Evolutionary conservation across 768 basidiomycete species (phyloP), one percentile per base, ranked within the genome.

Genomic region (Nidularia pulvinata): DNA sequence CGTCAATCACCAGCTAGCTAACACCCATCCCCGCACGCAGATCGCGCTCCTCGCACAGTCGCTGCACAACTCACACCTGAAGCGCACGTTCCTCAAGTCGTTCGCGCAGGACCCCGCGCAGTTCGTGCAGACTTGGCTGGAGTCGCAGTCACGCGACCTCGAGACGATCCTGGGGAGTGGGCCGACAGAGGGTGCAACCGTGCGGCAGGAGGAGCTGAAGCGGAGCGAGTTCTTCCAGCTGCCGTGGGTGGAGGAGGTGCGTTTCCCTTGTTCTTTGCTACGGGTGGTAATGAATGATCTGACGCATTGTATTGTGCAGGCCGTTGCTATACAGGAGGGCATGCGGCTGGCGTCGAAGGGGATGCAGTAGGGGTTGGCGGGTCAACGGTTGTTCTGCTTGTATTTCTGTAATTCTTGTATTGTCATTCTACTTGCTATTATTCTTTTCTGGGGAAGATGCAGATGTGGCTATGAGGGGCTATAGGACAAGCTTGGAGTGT

Each of bases 151-250:
- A 46, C 81, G 93, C 11, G 95, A 98, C 69, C 69, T 98, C 44
- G 93, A 95, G 71, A 89, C 83, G 53, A 79, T 95, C 53, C 77
- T 97, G n/a, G 93, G 93, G 33, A 92, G 89, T 65, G 93, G 93
- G 1, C 84, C 89, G 2, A 86, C 84, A 37, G 89, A 91, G 58
- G 89, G 89, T 30, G 78, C 83, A 64, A 85, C 85, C 2, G 81
- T 95, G 7, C 74, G 91, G n/a, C 91, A 91, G 53, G 94, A 96
- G 59, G 94, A 97, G 65, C 71, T 97, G 51, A 81, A 87, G 56
- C 74, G 93, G 49, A 94, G 91, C 63, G 94, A 97, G 66, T 90
- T 94, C 71, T 98, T 97, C 80, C 78, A 81, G 56, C 69, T 96
- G 64, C 91, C 93, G 4, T 98, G 95, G 95, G 93, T 97, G 10